Base-by-base conservation (phyloP, 2,329 filamentous ascomycete genomes). In the Sarocladiaceae sp. region DNA sequence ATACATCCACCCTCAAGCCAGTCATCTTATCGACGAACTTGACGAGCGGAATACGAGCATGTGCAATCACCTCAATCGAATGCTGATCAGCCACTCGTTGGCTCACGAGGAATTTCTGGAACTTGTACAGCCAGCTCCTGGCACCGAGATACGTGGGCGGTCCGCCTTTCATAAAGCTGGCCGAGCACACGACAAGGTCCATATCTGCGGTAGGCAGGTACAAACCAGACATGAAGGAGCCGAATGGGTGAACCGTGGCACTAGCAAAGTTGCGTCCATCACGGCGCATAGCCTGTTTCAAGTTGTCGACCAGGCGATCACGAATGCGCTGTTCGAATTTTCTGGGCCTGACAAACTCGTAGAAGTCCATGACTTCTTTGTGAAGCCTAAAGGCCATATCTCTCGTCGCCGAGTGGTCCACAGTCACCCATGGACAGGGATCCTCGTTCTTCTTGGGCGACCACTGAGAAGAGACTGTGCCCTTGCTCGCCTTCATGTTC, bases 281-380 rank as follows among this genome's bases (percentile, higher is more conserved):
- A 13, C 66, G 73, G 54, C 75, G 76, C 61, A 95, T 77, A 2
- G 78, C 76, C 17, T 65, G 63, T 48, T 83, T 76, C 2, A 97
- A 74, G 17, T 90, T 84, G 3, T 82, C 71, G 29, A 97, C 78
- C 13, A 99, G 72, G 44, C 88, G 80, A 18, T 78, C 70, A 10
- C 94, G 88, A 52, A 96, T 82, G 3, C 77, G 73, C 55, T 91
- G 78, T 68, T 99, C 94, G 60, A 88, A 94, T 2, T 80, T 69
- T 42, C 82, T 79, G 2, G 94, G 94, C 56, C 80, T 83, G 28
- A 96, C 87, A 65, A 86, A 95, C 31, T 92, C 77, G 65, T 92
- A 95, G 65, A 97, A 97, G 60, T 95, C 89, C 26, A 88, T 73
- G 39, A 97, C 85, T 68, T 99, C 94, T 62, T 91, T 90, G 67